These are phyloP conservation scores for Xerophyta viscosa DNA, from an alignment of 106 monocot genomes.

Conservation along the genomic window DNA sequence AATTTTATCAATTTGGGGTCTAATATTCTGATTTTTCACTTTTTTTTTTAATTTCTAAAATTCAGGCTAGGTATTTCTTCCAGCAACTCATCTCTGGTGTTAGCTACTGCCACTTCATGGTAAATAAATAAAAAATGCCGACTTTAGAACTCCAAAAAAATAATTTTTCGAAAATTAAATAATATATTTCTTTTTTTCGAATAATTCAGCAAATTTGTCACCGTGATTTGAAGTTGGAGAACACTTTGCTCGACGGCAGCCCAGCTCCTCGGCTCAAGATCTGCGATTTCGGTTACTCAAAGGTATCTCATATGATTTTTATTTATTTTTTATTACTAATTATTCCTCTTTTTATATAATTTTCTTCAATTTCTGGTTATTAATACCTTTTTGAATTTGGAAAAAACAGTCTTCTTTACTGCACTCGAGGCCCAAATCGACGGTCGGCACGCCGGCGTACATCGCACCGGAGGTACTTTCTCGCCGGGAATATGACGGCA, in stretches of 20 bases:
- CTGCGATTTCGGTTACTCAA: slow-evolving; percentile 90
- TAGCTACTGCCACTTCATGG: slow-evolving; percentile 89
- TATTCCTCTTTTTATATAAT: too few species aligned
- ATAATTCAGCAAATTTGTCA: slow-evolving; percentile 66
- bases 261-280: slow-evolving; percentile 83
- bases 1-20: too few species aligned
- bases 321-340: too few species aligned
- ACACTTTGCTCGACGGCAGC: slow-evolving; percentile 85
- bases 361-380: too few species aligned
- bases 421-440: slow-evolving; percentile 71
- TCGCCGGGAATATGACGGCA: slow-evolving; percentile 66
- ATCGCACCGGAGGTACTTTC: slow-evolving; percentile 86
- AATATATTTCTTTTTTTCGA: neutral
- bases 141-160: neutral
- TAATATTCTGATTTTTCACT: too few species aligned
- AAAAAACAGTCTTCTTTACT: slow-evolving; percentile 62
- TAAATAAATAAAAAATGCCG: slow-evolving; percentile 9
- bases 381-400: too few species aligned
- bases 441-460: slow-evolving; percentile 87
- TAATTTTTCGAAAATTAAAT: neutral
- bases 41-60: slow-evolving; percentile 3
- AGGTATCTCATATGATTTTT: slow-evolving; percentile 38
- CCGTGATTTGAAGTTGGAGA: slow-evolving; percentile 85
- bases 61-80: slow-evolving; percentile 94
- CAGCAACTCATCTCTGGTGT: slow-evolving; percentile 94